A percentile compares a stretch with the other conserved stretches of the same genome.
These are phyloP conservation scores for Cyamopsis tetragonoloba DNA, from an alignment of 306 rosid species.

Conservation along the genomic window DNA sequence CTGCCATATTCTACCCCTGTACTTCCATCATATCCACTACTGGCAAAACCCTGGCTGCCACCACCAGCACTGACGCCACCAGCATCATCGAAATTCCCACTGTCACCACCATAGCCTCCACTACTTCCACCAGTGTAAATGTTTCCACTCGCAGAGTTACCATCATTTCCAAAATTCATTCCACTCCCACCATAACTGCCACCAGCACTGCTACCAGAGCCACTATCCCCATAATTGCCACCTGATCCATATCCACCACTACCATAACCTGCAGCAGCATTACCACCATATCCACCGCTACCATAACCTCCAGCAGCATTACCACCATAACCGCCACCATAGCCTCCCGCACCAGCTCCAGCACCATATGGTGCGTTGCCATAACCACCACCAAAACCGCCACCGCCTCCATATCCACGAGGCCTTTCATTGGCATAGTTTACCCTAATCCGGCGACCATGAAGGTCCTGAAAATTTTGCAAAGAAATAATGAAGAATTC, in stretches of 20 bases:
- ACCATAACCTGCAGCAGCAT: conserved; percentile 37
- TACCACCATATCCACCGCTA: conserved; percentile 29
- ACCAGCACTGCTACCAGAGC: conserved; percentile 25
- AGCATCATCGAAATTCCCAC: conserved; percentile 23
- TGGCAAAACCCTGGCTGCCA: not conserved
- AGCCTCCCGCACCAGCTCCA: conserved; percentile 29
- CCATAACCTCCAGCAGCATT: conserved; percentile 39
- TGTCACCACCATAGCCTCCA: conserved; percentile 32
- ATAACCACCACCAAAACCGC: conserved; percentile 33
- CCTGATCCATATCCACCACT: conserved; percentile 35
- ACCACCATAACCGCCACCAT: conserved; percentile 38
- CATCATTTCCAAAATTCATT: conserved; percentile 28
- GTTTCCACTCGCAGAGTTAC: conserved; percentile 33
- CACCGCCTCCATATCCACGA: conserved; percentile 42
- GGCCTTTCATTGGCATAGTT: conserved; percentile 78
- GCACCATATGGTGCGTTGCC: too few species aligned
- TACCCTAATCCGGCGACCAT: conserved; percentile 77
- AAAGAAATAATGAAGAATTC: not conserved
- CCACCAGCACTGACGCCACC: conserved; percentile 24
- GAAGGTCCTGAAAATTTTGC: conserved; percentile 62
- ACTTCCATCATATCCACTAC: conserved; percentile 24
- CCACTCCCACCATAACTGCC: conserved; percentile 32
- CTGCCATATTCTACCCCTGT: conserved; percentile 29
- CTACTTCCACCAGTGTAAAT: conserved; percentile 18
- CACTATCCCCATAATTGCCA: conserved; percentile 31